Evolutionary conservation across 805 yeast species (phyloP).

Genomic region (Huiozyma sinensis): DNA sequence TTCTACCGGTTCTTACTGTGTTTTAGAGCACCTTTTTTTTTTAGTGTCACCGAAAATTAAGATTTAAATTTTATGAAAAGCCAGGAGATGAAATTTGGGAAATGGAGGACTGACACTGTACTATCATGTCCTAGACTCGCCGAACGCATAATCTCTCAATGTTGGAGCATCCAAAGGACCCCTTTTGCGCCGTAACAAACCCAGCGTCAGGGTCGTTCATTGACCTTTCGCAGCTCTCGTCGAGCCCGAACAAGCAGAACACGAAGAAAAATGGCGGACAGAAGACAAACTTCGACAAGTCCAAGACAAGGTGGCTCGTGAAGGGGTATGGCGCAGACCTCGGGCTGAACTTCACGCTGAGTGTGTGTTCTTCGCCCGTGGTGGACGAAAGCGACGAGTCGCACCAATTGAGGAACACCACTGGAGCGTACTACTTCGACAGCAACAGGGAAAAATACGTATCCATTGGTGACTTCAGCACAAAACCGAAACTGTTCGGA

Average conservation of each 20-base stretch:
- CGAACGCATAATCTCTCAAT: no score
- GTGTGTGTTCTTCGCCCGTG: constrained; percentile 55
- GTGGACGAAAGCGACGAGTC: constrained; percentile 13
- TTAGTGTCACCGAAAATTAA: no score
- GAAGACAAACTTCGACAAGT: constrained; percentile 2
- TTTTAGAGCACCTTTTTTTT: no score
- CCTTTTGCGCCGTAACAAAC: constrained; percentile 26
- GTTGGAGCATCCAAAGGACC: not conserved
- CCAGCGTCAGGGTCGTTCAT: constrained; percentile 24
- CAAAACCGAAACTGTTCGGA: constrained; percentile 52
- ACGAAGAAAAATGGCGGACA: not conserved
- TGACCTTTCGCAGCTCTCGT: constrained; percentile 24
- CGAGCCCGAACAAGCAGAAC: constrained; percentile 17
- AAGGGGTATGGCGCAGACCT: constrained; percentile 58
- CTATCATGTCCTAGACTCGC: no score
- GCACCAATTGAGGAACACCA: constrained; percentile 15
- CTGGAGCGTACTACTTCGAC: constrained; percentile 48
- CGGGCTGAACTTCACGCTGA: constrained; percentile 60
- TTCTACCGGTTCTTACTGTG: no score
- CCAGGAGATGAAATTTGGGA: no score
- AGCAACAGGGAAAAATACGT: constrained; percentile 9
- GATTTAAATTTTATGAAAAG: no score
- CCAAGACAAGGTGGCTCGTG: constrained; percentile 42
- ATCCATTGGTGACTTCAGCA: constrained; percentile 53
- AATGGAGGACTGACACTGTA: no score